Evolutionary conservation across 108 stramenopile genomes (phyloP).

Genomic region (Nitzschia inconspicua): DNA sequence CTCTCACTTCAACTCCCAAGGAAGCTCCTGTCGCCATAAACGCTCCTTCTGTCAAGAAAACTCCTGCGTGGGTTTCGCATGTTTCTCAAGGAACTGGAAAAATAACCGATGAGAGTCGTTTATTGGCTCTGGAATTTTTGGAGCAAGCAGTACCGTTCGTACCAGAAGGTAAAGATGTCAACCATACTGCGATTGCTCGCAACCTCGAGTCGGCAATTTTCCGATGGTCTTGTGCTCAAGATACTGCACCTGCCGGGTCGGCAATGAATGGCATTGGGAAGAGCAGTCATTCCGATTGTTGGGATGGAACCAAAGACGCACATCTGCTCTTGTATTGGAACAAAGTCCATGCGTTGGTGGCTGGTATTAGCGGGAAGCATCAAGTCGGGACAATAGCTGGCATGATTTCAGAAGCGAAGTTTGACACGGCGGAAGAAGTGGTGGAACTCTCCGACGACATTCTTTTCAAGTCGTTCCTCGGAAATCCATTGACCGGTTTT

Average conservation of each 20-base stretch:
- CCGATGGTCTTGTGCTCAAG: slow-evolving; percentile 9
- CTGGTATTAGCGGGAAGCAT: slow-evolving; percentile 17
- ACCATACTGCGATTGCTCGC: slow-evolving; percentile 11
- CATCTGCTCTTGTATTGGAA: slow-evolving; percentile 24
- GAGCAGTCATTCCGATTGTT: neutral
- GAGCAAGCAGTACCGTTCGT: slow-evolving; percentile 17
- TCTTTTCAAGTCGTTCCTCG: slow-evolving; percentile 15
- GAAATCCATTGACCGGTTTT: slow-evolving; percentile 1
- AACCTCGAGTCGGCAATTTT: slow-evolving; percentile 22
- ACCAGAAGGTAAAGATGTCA: slow-evolving; percentile 15
- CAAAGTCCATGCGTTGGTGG: slow-evolving; percentile 27
- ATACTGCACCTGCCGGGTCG: too few relatives aligned
- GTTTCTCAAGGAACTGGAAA: too few relatives aligned
- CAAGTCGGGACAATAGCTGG: slow-evolving; percentile 14
- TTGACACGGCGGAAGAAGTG: slow-evolving; percentile 16
- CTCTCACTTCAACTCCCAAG: neutral
- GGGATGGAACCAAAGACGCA: neutral
- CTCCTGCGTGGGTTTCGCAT: too few relatives aligned
- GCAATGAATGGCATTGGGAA: neutral
- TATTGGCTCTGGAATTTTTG: slow-evolving; percentile 39
- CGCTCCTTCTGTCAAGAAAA: too few relatives aligned
- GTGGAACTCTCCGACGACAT: slow-evolving; percentile 18
- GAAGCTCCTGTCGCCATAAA: neutral
- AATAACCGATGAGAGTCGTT: slow-evolving; percentile 17
- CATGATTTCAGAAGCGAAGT: slow-evolving; percentile 28